Conservation (phyloP, 441 rosid genomes). For the Eutrema salsugineum region DNA sequence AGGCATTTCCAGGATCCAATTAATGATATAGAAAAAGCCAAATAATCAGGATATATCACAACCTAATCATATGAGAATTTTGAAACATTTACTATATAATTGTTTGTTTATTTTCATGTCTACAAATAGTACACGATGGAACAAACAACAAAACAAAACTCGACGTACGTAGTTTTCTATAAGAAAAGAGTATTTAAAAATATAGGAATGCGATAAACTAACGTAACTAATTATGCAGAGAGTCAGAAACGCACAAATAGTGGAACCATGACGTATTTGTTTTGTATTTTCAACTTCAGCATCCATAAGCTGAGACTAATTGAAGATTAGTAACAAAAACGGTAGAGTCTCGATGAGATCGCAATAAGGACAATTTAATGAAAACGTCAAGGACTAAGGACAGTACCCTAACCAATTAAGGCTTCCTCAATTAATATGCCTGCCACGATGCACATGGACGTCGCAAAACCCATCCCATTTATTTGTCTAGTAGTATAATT, state of each 20-base stretch:
- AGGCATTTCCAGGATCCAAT: too few species aligned
- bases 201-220: not conserved
- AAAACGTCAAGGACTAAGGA: slow-evolving; percentile 18
- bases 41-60: too few species aligned
- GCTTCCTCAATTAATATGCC: slow-evolving; percentile 13
- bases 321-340: slow-evolving; percentile 4
- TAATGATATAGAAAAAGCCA: too few species aligned
- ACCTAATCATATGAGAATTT: too few species aligned
- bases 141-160: not conserved
- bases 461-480: not conserved
- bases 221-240: not conserved
- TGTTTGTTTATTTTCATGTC: not conserved
- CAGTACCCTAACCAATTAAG: slow-evolving; percentile 13
- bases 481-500: not conserved
- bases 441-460: slow-evolving; percentile 24
- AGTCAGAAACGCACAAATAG: not conserved
- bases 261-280: not conserved
- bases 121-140: not conserved
- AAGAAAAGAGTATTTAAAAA: not conserved
- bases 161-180: not conserved
- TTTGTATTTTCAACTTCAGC: not conserved
- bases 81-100: not conserved
- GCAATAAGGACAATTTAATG: slow-evolving; percentile 9
- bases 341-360: slow-evolving; percentile 4
- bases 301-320: not conserved